phyloP scores from a whole-genome alignment of 257 asterid genomes.

The Nicotiana benthamiana region DNA sequence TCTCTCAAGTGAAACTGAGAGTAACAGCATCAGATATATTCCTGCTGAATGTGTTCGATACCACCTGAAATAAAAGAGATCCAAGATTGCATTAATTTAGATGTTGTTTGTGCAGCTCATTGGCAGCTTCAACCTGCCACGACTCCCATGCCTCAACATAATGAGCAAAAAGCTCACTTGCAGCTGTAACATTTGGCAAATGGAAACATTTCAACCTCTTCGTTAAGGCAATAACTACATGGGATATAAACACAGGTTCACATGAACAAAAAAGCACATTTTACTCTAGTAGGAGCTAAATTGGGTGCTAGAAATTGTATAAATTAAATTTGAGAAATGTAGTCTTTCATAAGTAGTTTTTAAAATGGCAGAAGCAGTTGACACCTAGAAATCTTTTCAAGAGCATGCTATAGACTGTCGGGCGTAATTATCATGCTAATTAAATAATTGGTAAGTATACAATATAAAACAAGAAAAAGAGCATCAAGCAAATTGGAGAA shows the following conservation, averaged over 20 bases:
- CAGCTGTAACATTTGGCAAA: slow-evolving; percentile 34
- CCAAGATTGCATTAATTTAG: slow-evolving; percentile 13
- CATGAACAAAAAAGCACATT: not conserved
- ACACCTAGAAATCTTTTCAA: not conserved
- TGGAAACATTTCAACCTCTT: slow-evolving; percentile 7
- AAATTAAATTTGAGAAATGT: not conserved
- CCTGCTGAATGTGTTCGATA: not conserved
- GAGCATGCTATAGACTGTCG: not conserved
- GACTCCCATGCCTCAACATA: slow-evolving; percentile 52
- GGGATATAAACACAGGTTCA: not conserved
- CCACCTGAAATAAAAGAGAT: slow-evolving; percentile 4
- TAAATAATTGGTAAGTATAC: not conserved
- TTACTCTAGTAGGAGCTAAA: not conserved
- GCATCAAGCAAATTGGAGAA: not conserved
- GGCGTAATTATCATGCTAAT: not conserved
- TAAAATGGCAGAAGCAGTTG: not conserved
- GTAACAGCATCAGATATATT: not conserved
- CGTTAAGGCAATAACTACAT: not conserved
- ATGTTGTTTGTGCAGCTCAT: slow-evolving; percentile 22
- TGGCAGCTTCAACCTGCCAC: slow-evolving; percentile 46
- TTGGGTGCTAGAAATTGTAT: slow-evolving; percentile 1
- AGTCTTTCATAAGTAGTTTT: not conserved
- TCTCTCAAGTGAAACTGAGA: not conserved
- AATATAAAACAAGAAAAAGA: not conserved
- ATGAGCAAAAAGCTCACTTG: slow-evolving; percentile 41